Base-by-base conservation (phyloP, 169 alveolate genomes). In the Plasmodium gaboni region DNA sequence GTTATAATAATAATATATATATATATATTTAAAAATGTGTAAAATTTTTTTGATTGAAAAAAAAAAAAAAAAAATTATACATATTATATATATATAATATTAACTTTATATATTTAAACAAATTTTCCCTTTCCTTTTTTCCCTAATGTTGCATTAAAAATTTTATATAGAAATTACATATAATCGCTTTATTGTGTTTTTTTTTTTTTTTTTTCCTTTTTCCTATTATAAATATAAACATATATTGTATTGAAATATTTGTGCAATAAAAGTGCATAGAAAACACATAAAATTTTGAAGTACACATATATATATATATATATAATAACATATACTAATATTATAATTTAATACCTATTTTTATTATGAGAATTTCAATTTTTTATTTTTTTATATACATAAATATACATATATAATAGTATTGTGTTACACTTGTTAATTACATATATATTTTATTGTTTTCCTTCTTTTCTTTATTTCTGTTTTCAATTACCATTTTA, bases 211-310 rank as follows among this genome's bases (percentile, higher is more conserved):
- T 72, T 32, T 32, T 32, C 44, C 44, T 32, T 32, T 38, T 38
- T 38, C 46, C 10, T 38, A 38, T 38, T 38, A 38, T 38, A 38
- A 38, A 38, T 38, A 38, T 38, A 38, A 38, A 38, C 46, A 78
- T 50, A 48, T 76, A 19, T 78, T 78, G 28, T 64, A 63, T 19
- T 63, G 70, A 78, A 64, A 42, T 42, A 8, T 55, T 78, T 48
- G 64, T 48, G 64, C 78, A 74, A 78, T 48, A 13, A 26, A 57
- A 48, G 89, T 78, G 89, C 89, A 78, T 50, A 6, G 46, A 48
- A 73, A 74, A 74, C 48, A 44, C 73, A 53, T 22, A 69, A 78
- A 78, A 78, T 15, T 65, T 55, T 64, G 55, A 78, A 61, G 59
- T 44, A 68, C 88, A 74, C 63, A 53, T 28, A 73, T 46, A 19